phyloP scores from a whole-genome alignment of 192 early-diverging fungal genomes.

The Paraglomus brasilianum region DNA sequence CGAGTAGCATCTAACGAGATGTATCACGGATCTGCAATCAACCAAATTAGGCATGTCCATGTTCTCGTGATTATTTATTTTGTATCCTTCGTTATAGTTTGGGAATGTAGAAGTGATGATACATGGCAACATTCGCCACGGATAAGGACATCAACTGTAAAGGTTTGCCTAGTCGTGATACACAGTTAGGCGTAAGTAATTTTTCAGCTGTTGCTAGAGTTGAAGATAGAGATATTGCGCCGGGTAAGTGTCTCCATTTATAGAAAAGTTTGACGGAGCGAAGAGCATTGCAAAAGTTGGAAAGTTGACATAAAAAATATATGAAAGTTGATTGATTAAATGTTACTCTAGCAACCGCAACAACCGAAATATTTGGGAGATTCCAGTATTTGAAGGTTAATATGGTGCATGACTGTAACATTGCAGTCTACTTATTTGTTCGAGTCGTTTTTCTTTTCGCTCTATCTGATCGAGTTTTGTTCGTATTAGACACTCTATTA shows the following conservation, averaged over 20 bases:
- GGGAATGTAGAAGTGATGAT: background rate
- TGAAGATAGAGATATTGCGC: slow-evolving; percentile 37
- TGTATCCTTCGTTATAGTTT: background rate
- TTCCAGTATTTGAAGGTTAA: slow-evolving; percentile 49
- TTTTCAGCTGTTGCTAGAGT: slow-evolving; percentile 19
- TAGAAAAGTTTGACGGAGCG: background rate
- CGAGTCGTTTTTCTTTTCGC: background rate
- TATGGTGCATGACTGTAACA: background rate
- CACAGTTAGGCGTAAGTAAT: slow-evolving; percentile 23
- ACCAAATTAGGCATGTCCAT: background rate
- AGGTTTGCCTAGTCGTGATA: slow-evolving; percentile 1
- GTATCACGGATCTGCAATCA: background rate
- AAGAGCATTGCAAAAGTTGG: slow-evolving; percentile 4
- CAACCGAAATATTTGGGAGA: slow-evolving; percentile 49
- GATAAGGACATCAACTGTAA: slow-evolving; percentile 21
- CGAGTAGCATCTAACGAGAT: too few relatives aligned
- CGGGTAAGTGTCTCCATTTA: slow-evolving; percentile 19
- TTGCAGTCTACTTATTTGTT: background rate
- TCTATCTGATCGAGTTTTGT: background rate
- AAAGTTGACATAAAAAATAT: slow-evolving; percentile 27
- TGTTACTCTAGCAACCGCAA: slow-evolving; percentile 37
- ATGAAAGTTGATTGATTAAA: slow-evolving; percentile 33
- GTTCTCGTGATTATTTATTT: slow-evolving; percentile 1
- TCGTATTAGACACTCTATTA: slow-evolving; percentile 50
- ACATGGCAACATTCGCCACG: slow-evolving; percentile 31